A percentile compares a stretch with the other conserved stretches of the same genome.
Evolutionary conservation across 1,284 basidiomycete genomes (phyloP).

Genomic region (Leccinum fuscescens): DNA sequence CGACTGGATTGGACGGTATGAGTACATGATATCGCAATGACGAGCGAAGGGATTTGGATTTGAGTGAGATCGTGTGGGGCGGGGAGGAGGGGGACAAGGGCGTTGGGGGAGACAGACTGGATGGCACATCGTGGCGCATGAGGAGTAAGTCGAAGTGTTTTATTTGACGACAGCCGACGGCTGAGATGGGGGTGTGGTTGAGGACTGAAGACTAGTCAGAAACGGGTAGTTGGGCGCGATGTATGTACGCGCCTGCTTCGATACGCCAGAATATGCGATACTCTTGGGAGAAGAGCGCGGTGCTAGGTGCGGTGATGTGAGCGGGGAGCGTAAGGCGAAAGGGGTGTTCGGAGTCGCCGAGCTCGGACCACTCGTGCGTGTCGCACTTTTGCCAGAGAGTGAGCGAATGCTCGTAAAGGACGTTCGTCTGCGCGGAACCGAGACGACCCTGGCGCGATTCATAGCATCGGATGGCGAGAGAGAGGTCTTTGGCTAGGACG

Average conservation of each 20-base stretch:
- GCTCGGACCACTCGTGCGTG: conserved; percentile 50
- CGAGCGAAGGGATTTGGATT: conserved; percentile 45
- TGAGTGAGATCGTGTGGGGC: conserved; percentile 39
- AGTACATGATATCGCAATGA: conserved; percentile 49
- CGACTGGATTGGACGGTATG: conserved; percentile 47
- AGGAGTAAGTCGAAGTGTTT: conserved; percentile 69
- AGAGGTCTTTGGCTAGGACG: conserved; percentile 59
- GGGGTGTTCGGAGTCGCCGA: conserved; percentile 63
- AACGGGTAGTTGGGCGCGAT: conserved; percentile 12
- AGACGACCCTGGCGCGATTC: conserved; percentile 66
- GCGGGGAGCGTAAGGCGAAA: conserved; percentile 71
- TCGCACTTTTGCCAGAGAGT: conserved; percentile 69
- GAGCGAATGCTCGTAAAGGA: conserved; percentile 64
- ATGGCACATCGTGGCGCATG: conserved; percentile 59
- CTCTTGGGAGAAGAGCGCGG: conserved; percentile 64
- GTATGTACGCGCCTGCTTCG: conserved; percentile 63
- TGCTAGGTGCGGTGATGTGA: conserved; percentile 51
- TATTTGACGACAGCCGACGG: conserved; percentile 63
- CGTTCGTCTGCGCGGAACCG: conserved; percentile 53
- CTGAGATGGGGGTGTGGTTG: conserved; percentile 59
- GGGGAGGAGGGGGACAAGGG: conserved; percentile 32
- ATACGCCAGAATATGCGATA: conserved; percentile 79
- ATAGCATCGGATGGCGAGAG: conserved; percentile 73
- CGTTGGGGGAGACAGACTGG: conserved; percentile 31
- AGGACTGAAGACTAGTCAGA: conserved; percentile 47